phyloP scores from a whole-genome alignment of 371 early-diverging fungal genomes.

The Paramicrosporidium saccamoebae region DNA sequence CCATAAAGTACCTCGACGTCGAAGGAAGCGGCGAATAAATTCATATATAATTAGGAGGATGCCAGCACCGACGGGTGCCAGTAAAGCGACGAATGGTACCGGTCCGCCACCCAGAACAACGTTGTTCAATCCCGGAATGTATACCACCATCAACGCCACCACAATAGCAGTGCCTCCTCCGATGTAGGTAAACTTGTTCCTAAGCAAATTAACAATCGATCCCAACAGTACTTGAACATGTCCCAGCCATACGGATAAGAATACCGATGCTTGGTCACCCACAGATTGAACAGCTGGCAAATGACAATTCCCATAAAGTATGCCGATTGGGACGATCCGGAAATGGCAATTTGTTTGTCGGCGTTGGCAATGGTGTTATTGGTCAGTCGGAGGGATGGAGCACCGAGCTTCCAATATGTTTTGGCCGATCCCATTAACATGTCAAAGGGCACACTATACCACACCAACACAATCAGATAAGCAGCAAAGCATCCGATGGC shows the following conservation, averaged over 20 bases:
- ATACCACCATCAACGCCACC: constrained; percentile 31
- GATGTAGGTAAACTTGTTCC: constrained; percentile 25
- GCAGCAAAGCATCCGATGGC: constrained; percentile 26
- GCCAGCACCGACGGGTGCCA: constrained; percentile 43
- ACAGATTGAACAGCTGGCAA: constrained; percentile 62
- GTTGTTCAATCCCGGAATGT: constrained; percentile 33
- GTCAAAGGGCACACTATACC: constrained; percentile 12
- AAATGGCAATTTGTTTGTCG: constrained; percentile 12
- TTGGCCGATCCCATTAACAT: constrained; percentile 14
- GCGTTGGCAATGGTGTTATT: constrained; percentile 9
- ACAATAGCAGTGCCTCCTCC: constrained; percentile 22
- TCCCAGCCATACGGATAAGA: constrained; percentile 32
- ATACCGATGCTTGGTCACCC: constrained; percentile 49
- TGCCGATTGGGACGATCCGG: constrained; percentile 26
- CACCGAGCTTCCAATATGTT: constrained; percentile 12
- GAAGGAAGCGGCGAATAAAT: constrained; percentile 18
- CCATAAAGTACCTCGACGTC: too few relatives aligned
- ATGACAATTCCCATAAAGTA: constrained; percentile 45
- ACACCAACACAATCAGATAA: constrained; percentile 31
- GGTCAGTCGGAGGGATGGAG: constrained; percentile 7
- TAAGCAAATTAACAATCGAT: too few relatives aligned
- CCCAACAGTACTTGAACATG: too few relatives aligned
- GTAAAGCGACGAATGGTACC: constrained; percentile 19
- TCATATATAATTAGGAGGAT: constrained; percentile 31
- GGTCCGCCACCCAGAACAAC: constrained; percentile 25